Percentiles rank a stretch among this genome's conserved stretches.
phyloP scores from a whole-genome alignment of 768 basidiomycete species.

The Pholiota microspora region DNA sequence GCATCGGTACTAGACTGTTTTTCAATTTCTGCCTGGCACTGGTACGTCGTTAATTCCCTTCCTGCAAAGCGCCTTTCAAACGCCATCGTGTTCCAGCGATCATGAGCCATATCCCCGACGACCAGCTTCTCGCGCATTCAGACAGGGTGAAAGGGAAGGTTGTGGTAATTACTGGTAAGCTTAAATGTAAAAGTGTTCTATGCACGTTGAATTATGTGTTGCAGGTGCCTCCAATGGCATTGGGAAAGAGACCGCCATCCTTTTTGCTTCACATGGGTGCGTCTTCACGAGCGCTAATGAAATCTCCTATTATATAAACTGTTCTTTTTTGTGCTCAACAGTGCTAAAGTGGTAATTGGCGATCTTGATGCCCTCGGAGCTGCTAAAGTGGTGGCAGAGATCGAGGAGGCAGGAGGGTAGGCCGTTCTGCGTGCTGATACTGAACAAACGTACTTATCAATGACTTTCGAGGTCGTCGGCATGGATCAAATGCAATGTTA shows the following conservation, averaged over 20 bases:
- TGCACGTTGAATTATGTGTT: background rate
- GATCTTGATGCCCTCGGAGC: conserved; percentile 44
- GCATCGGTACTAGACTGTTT: no score
- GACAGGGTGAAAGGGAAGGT: conserved; percentile 43
- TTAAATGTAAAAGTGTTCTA: background rate
- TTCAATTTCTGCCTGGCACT: no score
- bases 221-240: conserved; percentile 53
- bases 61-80: no score
- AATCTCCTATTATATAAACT: background rate
- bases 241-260: conserved; percentile 47
- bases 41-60: no score
- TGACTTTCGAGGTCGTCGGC: conserved; percentile 38
- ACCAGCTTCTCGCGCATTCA: conserved; percentile 40
- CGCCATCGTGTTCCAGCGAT: background rate
- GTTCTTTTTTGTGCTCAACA: conserved; percentile 17
- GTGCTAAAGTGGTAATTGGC: conserved; percentile 54
- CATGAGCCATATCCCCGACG: conserved; percentile 48
- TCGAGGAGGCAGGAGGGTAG: conserved; percentile 43
- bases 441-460: no score
- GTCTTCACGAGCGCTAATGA: conserved; percentile 7
- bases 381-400: conserved; percentile 37
- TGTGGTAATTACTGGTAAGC: conserved; percentile 50
- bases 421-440: conserved; percentile 9
- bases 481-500: conserved; percentile 47
- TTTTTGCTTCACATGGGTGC: conserved; percentile 53